Base-by-base conservation (phyloP, 2,329 filamentous ascomycete genomes). In the Diaporthe australafricana region DNA sequence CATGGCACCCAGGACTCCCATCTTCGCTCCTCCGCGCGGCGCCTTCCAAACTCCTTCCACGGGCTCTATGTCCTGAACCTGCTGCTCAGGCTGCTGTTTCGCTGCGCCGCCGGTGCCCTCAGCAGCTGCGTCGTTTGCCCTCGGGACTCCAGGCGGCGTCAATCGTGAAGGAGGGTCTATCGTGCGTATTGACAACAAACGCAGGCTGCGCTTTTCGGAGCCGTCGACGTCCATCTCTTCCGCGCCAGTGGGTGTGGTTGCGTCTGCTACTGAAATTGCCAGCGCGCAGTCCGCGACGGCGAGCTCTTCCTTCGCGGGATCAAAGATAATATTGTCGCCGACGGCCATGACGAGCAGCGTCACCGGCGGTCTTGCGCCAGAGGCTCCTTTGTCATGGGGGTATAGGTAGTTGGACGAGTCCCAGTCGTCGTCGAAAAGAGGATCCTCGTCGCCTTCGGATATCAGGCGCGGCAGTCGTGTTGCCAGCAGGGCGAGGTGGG, bases 361-460 rank as follows among this genome's bases (percentile, higher is more conserved):
- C 70, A 99, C 89, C 0, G 96, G 95, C 5, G 96, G 96, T 62
- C 92, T 89, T 14, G 85, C 80, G 0, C 79, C 76, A 27, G 77
- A 74, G 5, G 76, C 77, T 67, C 71, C 77, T 42, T 76, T 78
- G 17, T 82, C 79, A 72, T 87, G 87, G 1, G 91, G 88, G 83
- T 97, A 99, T 38, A 99, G 85, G 71, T 91, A 91, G 22, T 90
- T 87, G 1, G 95, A 91, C 20, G 93, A 93, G 75, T 93, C 94
- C 96, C 96, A 99, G 84, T 99, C 96, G 83, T 99, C 96, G 84
- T 98, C 93, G 83, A 99, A 99, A 80, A 98, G 91, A 16, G 96
- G 96, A 77, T 99, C 96, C 84, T 99, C 96, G 83, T 98, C 96
- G 71, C 90, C 90, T 81, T 97, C 93, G 1, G 95, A 98, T 80